These are phyloP conservation scores for Candida broadrunensis DNA, from an alignment of 805 yeast genomes.

Conservation along the genomic window DNA sequence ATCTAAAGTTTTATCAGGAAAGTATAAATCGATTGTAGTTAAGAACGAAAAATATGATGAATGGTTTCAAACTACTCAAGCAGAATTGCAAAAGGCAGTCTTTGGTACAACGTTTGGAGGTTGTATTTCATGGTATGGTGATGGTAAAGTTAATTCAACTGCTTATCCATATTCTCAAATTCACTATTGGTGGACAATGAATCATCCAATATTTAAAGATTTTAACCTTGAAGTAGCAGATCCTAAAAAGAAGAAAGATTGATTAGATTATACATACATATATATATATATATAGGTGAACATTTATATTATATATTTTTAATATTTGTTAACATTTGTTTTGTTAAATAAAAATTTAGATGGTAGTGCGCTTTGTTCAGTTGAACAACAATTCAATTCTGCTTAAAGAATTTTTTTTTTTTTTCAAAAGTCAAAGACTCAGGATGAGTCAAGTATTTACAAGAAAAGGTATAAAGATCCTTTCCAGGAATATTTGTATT, in stretches of 20 bases:
- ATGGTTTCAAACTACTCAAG: conserved; percentile 30
- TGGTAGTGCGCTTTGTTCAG: too few relatives aligned
- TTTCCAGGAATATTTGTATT: too few relatives aligned
- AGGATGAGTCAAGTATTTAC: too few relatives aligned
- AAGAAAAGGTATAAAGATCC: too few relatives aligned
- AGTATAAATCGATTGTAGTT: conserved; percentile 25
- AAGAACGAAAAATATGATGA: conserved; percentile 28
- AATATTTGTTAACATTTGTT: too few relatives aligned
- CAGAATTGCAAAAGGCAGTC: conserved; percentile 22
- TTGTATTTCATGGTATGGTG: conserved; percentile 38
- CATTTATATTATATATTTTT: too few relatives aligned
- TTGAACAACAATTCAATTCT: too few relatives aligned
- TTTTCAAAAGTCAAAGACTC: too few relatives aligned
- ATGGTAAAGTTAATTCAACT: conserved; percentile 25
- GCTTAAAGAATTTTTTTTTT: too few relatives aligned
- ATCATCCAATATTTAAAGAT: conserved; percentile 23
- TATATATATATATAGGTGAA: too few relatives aligned
- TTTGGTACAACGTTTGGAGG: conserved; percentile 40
- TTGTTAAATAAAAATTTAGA: too few relatives aligned
- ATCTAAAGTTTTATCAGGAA: conserved; percentile 23
- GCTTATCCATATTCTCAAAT: conserved; percentile 38
- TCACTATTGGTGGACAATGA: conserved; percentile 24
- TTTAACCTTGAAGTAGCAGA: conserved; percentile 9
- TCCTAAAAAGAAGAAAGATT: not conserved
- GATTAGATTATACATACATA: too few relatives aligned